phyloP scores from a whole-genome alignment of 1,139 yeast genomes.

The Yamadazyma kanchanaburiensis region DNA sequence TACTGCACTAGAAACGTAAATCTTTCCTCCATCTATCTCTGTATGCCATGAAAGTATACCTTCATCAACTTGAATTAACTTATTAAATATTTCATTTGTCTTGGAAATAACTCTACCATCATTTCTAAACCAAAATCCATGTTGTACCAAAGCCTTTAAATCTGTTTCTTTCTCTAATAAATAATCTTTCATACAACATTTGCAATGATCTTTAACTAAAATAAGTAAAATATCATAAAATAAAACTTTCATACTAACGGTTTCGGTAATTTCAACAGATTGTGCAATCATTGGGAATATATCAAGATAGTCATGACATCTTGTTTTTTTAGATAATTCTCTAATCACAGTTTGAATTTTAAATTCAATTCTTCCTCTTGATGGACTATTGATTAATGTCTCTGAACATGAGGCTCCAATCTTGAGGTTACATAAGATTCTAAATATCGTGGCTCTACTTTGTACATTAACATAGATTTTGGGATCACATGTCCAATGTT shows the following conservation, averaged over 20 bases:
- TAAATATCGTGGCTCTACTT: conserved; percentile 24
- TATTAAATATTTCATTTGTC: conserved; percentile 20
- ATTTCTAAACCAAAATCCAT: conserved; percentile 25
- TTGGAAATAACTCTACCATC: conserved; percentile 15
- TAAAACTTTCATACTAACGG: conserved; percentile 24
- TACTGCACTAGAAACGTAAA: conserved; percentile 9
- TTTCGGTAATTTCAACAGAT: conserved; percentile 24
- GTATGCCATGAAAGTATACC: conserved; percentile 20
- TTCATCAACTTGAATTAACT: conserved; percentile 12
- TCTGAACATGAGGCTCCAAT: conserved; percentile 24
- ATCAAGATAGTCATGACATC: conserved; percentile 29
- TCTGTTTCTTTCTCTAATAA: conserved; percentile 19
- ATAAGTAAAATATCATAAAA: conserved; percentile 16
- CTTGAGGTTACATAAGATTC: conserved; percentile 31
- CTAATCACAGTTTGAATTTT: conserved; percentile 24
- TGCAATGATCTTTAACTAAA: conserved; percentile 23
- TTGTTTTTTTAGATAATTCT: conserved; percentile 15
- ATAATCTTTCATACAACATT: conserved; percentile 36
- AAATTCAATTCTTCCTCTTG: conserved; percentile 16
- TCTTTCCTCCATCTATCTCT: conserved; percentile 21
- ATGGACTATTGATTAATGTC: conserved; percentile 9
- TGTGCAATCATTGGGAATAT: conserved; percentile 34
- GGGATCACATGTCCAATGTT: conserved; percentile 33
- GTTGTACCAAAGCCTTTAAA: conserved; percentile 28
- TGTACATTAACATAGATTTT: conserved; percentile 28